Evolutionary conservation across 1,284 basidiomycete species (phyloP).

Genomic region (Phylloporus sp.): DNA sequence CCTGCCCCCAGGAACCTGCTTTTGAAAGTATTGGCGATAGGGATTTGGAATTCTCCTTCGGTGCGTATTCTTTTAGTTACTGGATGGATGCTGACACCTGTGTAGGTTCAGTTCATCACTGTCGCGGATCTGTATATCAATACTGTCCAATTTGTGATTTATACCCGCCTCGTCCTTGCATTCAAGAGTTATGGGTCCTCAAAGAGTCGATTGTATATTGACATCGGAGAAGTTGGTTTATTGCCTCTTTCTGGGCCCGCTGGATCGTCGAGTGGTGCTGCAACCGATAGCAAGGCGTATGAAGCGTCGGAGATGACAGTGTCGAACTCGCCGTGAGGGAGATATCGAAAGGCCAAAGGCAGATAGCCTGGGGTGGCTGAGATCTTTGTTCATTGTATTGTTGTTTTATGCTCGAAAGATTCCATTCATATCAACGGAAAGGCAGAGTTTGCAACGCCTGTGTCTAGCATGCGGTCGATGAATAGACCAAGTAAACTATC

Average conservation of each 20-base stretch:
- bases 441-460: no score
- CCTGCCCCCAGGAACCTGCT: conserved; percentile 10
- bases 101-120: background rate
- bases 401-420: no score
- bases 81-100: background rate
- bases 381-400: no score
- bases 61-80: conserved; percentile 1
- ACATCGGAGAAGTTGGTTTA: background rate
- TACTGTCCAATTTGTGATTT: conserved; percentile 14
- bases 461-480: no score
- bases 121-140: background rate
- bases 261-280: background rate
- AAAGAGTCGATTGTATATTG: conserved; percentile 5
- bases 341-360: background rate
- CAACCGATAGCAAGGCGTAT: background rate
- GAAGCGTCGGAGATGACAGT: background rate
- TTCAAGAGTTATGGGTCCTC: conserved; percentile 8
- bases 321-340: background rate
- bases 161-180: conserved; percentile 13
- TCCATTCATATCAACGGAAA: no score
- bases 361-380: background rate
- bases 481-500: no score
- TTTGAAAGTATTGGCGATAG: conserved; percentile 1
- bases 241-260: background rate
- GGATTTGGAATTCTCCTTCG: background rate